A percentile compares a stretch with the other conserved stretches of the same genome.
Conservation (phyloP, 78 protist species). For the Paratrimastix pyriformis region DNA sequence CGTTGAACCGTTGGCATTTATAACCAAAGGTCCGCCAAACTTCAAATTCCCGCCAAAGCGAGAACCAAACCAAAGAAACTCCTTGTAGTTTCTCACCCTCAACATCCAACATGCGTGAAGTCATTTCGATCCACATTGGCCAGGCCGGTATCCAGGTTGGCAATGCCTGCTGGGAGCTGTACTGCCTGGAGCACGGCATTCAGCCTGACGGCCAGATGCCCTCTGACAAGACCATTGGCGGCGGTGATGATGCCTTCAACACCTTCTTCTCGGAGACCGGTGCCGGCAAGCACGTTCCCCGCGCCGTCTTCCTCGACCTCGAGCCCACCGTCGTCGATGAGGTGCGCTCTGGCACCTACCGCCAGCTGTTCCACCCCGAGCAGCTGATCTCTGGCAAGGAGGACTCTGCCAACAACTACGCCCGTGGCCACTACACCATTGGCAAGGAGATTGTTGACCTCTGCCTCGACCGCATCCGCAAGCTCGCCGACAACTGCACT, state of each 20-base stretch:
- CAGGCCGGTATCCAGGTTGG: slow-evolving; percentile 91
- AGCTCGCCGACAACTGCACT: slow-evolving; percentile 93
- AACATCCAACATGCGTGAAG: slow-evolving; percentile 61
- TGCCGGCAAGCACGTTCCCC: slow-evolving; percentile 86
- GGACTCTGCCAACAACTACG: slow-evolving; percentile 97
- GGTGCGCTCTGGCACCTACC: slow-evolving; percentile 85
- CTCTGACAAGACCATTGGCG: slow-evolving; percentile 73
- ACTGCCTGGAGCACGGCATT: slow-evolving; percentile 93
- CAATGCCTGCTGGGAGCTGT: slow-evolving; percentile 94
- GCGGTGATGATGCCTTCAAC: slow-evolving; percentile 71
- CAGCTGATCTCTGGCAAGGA: slow-evolving; percentile 90
- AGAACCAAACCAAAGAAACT: not conserved
- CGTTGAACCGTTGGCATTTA: not conserved
- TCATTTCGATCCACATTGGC: slow-evolving; percentile 83
- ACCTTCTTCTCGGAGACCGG: slow-evolving; percentile 87
- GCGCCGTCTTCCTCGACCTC: slow-evolving; percentile 82
- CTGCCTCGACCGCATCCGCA: slow-evolving; percentile 88
- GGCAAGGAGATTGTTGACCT: slow-evolving; percentile 88
- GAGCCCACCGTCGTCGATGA: slow-evolving; percentile 95
- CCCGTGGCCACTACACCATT: slow-evolving; percentile 97
- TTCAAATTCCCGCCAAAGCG: not conserved
- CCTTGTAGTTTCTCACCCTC: not conserved
- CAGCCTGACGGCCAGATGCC: slow-evolving; percentile 88
- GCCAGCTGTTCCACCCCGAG: slow-evolving; percentile 95
- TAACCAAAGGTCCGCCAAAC: not conserved